Base-by-base conservation (phyloP, 2,329 filamentous ascomycete species). In the Aspergillus aculeatus region DNA sequence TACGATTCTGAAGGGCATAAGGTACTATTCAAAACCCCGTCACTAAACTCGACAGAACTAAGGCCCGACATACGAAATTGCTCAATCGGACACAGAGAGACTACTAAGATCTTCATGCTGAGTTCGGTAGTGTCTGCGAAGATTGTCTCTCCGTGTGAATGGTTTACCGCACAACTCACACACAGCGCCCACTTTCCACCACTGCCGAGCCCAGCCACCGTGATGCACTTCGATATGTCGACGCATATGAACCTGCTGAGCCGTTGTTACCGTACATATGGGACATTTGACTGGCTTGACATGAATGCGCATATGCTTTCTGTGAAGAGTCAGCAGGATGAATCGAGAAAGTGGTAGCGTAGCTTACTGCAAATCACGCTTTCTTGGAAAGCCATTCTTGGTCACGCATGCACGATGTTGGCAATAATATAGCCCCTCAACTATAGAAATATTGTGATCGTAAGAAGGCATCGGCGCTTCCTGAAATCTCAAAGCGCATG, bases 71-170 rank as follows among this genome's bases (percentile, higher is more conserved):
- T n/a, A 41, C 19, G 19, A 52, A 41, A 35, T n/a, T 24, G 9
- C 19, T 52, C 35, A 52, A 52, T 52, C 50, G 24, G 50, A 38
- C 35, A 52, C 50, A 35, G 31, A 52, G 23, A 52, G 50, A 21
- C 50, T 52, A 52, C 50, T 41, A 41, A 35, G 0, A 52, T 41
- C 29, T 52, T 31, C 19, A 58, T 54, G 59, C 26, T 61, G 54
- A n/a, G 26, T 61, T 56, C 31, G 47, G 38, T 32, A 12, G 38
- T 61, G 59, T 48, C 24, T 50, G 16, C 53, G 54, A 24, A 61
- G 49, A 58, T 61, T 61, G 50, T 61, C 55, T 23, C 10, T 58
- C 16, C 59, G 55, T 29, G 59, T 61, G 47, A 61, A 61, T 50
- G 21, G 5, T 49, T 44, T 24, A 32, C 31, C 50, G 35, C 59